Percentiles rank a stretch among this genome's conserved stretches.
These are phyloP conservation scores for Kodamaea fukazawae DNA, from an alignment of 805 yeast genomes.

Conservation along the genomic window DNA sequence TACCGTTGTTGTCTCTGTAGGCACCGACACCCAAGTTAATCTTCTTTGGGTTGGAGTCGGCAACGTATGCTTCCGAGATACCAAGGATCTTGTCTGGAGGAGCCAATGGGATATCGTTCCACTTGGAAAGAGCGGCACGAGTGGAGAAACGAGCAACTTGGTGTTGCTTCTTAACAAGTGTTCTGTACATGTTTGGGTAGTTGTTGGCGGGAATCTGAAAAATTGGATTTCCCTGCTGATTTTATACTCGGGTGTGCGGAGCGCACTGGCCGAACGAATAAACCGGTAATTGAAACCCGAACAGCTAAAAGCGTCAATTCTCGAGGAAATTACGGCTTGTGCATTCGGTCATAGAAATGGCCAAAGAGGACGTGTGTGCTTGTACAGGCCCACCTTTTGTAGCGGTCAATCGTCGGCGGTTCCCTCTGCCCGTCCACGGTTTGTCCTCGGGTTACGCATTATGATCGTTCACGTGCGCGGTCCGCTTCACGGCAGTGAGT, in stretches of 20 bases:
- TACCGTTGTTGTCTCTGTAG: conserved; percentile 85
- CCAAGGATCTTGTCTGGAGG: conserved; percentile 90
- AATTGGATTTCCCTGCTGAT: background rate
- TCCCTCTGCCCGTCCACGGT: too few relatives aligned
- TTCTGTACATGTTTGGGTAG: conserved; percentile 7
- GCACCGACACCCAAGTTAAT: conserved; percentile 83
- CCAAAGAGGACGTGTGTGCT: too few relatives aligned
- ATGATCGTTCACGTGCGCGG: too few relatives aligned
- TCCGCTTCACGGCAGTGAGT: too few relatives aligned
- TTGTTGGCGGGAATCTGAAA: background rate
- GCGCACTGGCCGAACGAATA: background rate
- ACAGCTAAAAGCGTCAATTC: too few relatives aligned
- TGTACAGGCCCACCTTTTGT: too few relatives aligned
- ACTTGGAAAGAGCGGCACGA: conserved; percentile 8
- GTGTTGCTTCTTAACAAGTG: conserved; percentile 4
- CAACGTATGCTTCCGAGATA: conserved; percentile 67
- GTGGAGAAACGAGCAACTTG: conserved; percentile 10
- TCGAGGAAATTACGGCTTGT: too few relatives aligned
- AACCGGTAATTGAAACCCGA: too few relatives aligned
- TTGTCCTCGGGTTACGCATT: too few relatives aligned
- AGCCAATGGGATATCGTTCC: conserved; percentile 41
- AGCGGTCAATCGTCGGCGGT: too few relatives aligned
- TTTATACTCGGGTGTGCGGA: conserved; percentile 5
- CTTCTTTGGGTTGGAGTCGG: conserved; percentile 58
- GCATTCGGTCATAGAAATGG: too few relatives aligned